Conservation (phyloP, 495 filamentous ascomycete species). For the Melanomma pulvis-pyrius region DNA sequence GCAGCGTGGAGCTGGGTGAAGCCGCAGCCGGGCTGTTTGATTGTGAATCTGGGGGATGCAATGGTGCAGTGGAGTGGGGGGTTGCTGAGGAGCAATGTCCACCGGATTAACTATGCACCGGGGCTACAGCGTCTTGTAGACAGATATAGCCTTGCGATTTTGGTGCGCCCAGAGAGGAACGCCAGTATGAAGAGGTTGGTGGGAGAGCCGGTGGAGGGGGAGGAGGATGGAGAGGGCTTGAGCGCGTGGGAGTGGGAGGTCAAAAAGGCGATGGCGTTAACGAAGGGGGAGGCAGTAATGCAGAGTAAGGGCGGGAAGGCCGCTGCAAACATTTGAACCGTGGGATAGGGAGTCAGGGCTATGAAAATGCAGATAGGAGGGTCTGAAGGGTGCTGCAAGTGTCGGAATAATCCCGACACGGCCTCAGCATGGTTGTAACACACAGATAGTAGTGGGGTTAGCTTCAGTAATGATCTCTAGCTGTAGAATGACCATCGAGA, state of each 20-base stretch:
- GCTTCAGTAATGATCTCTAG: no score
- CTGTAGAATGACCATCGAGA: no score
- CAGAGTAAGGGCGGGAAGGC: slow-evolving; percentile 15
- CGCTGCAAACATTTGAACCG: neutral
- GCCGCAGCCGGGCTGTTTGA: slow-evolving; percentile 5
- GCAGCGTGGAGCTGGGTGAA: slow-evolving; percentile 1
- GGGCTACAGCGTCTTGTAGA: neutral
- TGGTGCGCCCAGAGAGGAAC: slow-evolving; percentile 14
- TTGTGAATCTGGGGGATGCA: slow-evolving; percentile 22
- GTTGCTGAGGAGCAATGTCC: slow-evolving; percentile 2
- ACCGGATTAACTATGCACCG: slow-evolving; percentile 4
- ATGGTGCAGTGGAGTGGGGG: slow-evolving; percentile 16
- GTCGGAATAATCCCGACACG: no score
- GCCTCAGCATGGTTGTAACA: no score
- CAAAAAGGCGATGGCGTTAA: slow-evolving; percentile 21
- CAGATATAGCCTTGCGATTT: slow-evolving; percentile 23
- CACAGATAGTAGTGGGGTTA: no score
- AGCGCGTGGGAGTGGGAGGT: slow-evolving; percentile 26
- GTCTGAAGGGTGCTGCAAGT: no score
- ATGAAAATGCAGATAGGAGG: no score
- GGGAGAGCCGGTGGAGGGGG: neutral
- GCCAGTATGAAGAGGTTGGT: slow-evolving; percentile 14
- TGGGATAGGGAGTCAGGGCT: neutral
- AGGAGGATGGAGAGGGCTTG: slow-evolving; percentile 5
- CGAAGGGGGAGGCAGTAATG: slow-evolving; percentile 1